Conservation (phyloP, 768 basidiomycete genomes). For the Hysterangium stoloniferum region DNA sequence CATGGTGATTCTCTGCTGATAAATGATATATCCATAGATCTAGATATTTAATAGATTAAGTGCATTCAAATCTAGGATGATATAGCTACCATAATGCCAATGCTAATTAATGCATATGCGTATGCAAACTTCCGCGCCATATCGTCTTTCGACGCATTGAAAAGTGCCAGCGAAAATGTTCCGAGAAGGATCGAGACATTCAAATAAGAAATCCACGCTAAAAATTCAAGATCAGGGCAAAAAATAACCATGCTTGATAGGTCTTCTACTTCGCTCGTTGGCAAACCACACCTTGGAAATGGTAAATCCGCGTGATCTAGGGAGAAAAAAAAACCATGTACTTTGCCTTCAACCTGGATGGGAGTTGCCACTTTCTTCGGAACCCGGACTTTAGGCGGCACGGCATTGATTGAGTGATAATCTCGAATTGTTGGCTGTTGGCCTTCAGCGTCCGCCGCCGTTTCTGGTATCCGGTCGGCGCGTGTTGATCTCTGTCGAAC, state of each 20-base stretch:
- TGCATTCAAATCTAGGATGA: too few species aligned
- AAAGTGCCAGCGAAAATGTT: slow-evolving; percentile 78
- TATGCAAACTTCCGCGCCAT: slow-evolving; percentile 75
- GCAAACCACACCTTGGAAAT: slow-evolving; percentile 78
- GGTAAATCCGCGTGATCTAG: neutral
- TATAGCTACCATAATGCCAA: slow-evolving; percentile 51
- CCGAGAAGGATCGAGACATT: slow-evolving; percentile 79
- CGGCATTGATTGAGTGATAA: slow-evolving; percentile 63
- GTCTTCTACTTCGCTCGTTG: slow-evolving; percentile 70
- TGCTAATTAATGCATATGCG: slow-evolving; percentile 71
- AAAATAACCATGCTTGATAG: slow-evolving; percentile 1
- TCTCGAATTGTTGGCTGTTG: slow-evolving; percentile 58
- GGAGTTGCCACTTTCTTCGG: slow-evolving; percentile 79
- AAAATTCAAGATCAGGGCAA: neutral
- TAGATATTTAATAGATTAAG: slow-evolving; percentile 26
- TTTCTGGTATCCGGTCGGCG: slow-evolving; percentile 66
- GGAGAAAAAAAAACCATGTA: neutral
- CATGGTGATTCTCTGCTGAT: slow-evolving; percentile 84
- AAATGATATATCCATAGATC: slow-evolving; percentile 81
- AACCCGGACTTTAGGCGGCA: slow-evolving; percentile 59
- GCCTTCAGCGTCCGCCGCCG: slow-evolving; percentile 39
- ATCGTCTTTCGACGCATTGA: slow-evolving; percentile 69
- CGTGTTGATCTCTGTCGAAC: slow-evolving; percentile 49
- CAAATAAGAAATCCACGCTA: slow-evolving; percentile 94
- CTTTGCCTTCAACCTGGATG: slow-evolving; percentile 82